phyloP scores from a whole-genome alignment of 202 grass and related monocot species.

The Elaeis oleifera region DNA sequence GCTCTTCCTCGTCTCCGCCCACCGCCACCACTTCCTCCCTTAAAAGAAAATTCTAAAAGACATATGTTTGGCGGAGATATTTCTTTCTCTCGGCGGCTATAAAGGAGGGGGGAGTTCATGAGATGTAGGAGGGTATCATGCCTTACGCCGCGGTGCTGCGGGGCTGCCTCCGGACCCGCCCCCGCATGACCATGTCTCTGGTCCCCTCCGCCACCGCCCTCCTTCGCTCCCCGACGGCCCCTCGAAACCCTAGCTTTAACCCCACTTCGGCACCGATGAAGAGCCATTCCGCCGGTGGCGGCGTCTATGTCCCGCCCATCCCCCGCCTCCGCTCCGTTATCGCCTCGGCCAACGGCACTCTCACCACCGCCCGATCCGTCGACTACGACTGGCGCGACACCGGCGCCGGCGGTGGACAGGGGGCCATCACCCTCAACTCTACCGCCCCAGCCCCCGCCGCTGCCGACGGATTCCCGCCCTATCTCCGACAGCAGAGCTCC shows the following conservation, averaged over 20 bases:
- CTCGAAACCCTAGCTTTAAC: conserved; percentile 15
- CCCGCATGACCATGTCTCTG: conserved; percentile 29
- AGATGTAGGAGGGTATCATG: conserved; percentile 44
- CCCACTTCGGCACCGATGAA: conserved; percentile 19
- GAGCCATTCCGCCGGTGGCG: conserved; percentile 27
- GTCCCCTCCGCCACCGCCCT: conserved; percentile 26
- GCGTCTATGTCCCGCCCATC: conserved; percentile 84
- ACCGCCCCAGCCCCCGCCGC: neutral
- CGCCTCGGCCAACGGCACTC: conserved; percentile 55
- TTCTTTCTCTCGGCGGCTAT: neutral
- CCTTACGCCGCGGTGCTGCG: conserved; percentile 52
- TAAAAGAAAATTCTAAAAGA: too few species aligned
- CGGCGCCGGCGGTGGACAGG: conserved; percentile 15
- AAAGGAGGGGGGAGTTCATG: conserved; percentile 30
- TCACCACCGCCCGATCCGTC: conserved; percentile 32
- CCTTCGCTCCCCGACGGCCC: conserved; percentile 4
- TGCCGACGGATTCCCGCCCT: conserved; percentile 13
- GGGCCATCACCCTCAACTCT: too few species aligned
- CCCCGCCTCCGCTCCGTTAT: conserved; percentile 83
- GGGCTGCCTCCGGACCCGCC: conserved; percentile 42
- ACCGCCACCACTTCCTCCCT: too few species aligned
- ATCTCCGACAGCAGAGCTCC: conserved; percentile 49
- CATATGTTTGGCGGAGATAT: too few species aligned
- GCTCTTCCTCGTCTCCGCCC: too few species aligned
- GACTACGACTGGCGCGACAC: conserved; percentile 40